Evolutionary conservation across 2,329 filamentous ascomycete species (phyloP), one percentile per base, ranked within the genome.

Genomic region (Aureobasidium uvarum): DNA sequence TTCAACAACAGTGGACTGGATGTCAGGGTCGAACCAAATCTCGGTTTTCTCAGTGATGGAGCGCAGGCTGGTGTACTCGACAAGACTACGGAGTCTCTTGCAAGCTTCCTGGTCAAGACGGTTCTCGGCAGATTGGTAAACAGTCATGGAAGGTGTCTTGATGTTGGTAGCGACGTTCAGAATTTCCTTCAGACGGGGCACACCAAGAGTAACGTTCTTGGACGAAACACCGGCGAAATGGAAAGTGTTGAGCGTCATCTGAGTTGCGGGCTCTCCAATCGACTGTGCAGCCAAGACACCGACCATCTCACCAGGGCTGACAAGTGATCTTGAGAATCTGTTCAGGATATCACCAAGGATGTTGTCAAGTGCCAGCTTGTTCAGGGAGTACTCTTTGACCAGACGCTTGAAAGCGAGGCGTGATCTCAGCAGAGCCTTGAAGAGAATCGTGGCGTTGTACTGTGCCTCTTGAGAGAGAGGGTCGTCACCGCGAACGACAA

Each of bases 201-300:
- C 95, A 92, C 95, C 95, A 56, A 99, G 88, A 0, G 95, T 99
- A 64, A 99, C 94, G 84, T 99, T 99, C 89, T 99, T 99, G 28
- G 94, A 96, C 43, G 96, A 96, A 67, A 99, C 92, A 96, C 95
- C 95, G 78, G 95, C 93, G 78, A 99, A 99, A 84, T 99, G 95
- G 89, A 99, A 99, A 28, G 95, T 99, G 81, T 99, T 99, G 67
- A 99, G 81, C 1, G 95, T 99, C 95, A 99, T 99, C 83, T 99
- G 95, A 1, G 95, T 99, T 25, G 95, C 96, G 46, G 95, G 95
- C 78, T 99, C 95, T 81, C 95, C 95, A 75, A 99, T 99, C 38
- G 95, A 99, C 80, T 99, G 95, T 7, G 96, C 95, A 69, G 95
- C 95, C 73, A 99, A 81, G 25, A 99, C 95, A 80, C 95, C 95